Conservation (phyloP, 78 protist species). For the Dictyostelium purpureum region DNA sequence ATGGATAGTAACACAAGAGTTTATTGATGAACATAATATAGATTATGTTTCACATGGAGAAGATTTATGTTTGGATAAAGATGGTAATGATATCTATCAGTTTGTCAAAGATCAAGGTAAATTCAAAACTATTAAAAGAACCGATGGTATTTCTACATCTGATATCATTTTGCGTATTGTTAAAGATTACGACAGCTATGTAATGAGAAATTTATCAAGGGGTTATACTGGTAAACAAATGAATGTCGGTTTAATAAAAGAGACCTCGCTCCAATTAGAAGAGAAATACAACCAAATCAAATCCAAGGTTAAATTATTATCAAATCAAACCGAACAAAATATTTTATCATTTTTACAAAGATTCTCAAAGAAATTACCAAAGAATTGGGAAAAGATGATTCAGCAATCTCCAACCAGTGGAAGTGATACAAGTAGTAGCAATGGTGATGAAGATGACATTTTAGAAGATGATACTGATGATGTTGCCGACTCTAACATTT, state of each 20-base stretch:
- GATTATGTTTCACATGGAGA: conserved; percentile 89
- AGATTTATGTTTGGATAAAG: conserved; percentile 74
- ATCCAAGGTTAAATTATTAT: conserved; percentile 22
- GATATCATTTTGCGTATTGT: conserved; percentile 84
- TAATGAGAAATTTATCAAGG: conserved; percentile 80
- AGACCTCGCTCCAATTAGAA: conserved; percentile 49
- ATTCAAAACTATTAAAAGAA: conserved; percentile 82
- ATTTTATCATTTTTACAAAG: not conserved
- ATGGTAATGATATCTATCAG: conserved; percentile 81
- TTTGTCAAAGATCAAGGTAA: conserved; percentile 81
- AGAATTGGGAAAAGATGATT: conserved; percentile 19
- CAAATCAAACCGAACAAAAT: not conserved
- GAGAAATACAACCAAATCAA: conserved; percentile 52
- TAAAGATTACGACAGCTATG: conserved; percentile 80
- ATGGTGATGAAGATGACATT: too few relatives aligned
- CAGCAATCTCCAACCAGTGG: too few relatives aligned
- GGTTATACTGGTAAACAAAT: conserved; percentile 86
- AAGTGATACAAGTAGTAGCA: too few relatives aligned
- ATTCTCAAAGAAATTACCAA: conserved; percentile 18
- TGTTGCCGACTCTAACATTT: too few relatives aligned
- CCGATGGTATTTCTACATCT: conserved; percentile 84
- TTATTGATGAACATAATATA: conserved; percentile 78
- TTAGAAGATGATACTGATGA: too few relatives aligned
- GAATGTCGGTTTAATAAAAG: conserved; percentile 81
- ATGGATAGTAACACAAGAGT: conserved; percentile 86